Evolutionary conservation across 805 yeast genomes (phyloP).

Genomic region (Schizosaccharomyces japonicus): DNA sequence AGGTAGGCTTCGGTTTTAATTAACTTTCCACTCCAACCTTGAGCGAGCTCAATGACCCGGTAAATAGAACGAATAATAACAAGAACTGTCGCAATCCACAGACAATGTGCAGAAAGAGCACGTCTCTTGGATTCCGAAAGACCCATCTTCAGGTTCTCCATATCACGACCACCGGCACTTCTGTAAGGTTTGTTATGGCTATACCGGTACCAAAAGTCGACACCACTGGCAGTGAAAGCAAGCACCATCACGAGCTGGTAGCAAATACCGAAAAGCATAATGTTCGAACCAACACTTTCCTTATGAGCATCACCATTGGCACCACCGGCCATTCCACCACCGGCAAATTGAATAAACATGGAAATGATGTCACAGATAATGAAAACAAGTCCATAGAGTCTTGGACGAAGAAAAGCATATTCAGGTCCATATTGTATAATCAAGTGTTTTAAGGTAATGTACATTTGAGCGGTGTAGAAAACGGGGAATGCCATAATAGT

Average conservation of each 20-base stretch:
- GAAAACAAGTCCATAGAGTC: neutral
- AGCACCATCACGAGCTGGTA: neutral
- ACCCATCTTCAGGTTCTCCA: neutral
- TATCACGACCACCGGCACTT: neutral
- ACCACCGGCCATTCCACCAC: slow-evolving; percentile 4
- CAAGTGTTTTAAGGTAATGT: neutral
- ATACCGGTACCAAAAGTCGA: neutral
- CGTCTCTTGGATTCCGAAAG: neutral
- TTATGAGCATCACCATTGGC: neutral
- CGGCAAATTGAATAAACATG: neutral
- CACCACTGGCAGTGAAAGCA: neutral
- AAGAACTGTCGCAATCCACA: neutral
- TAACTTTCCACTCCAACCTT: neutral
- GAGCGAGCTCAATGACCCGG: neutral
- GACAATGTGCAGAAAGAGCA: neutral
- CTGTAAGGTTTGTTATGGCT: no score
- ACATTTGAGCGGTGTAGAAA: neutral
- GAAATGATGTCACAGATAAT: neutral
- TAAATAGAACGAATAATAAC: neutral
- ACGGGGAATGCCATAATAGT: neutral
- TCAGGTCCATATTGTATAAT: neutral
- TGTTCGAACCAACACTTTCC: neutral
- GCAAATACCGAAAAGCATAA: neutral
- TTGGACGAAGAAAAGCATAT: neutral
- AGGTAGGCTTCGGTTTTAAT: neutral